Base-by-base conservation (phyloP, 2,329 filamentous ascomycete species). In the Sporothrix dimorphospora region DNA sequence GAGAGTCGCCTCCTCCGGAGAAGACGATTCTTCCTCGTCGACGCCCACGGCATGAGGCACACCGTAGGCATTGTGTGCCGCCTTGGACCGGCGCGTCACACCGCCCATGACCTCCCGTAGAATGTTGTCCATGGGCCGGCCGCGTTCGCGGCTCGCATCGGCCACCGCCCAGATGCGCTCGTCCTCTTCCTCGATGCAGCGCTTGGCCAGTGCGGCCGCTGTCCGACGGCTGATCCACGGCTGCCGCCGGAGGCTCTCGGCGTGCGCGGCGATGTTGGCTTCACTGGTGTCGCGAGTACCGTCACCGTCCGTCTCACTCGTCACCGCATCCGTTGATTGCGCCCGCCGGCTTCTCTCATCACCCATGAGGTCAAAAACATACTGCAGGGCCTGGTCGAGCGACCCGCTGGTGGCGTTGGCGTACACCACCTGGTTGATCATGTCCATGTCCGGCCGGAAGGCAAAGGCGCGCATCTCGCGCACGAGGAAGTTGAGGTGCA, bases 381-480 rank as follows among this genome's bases (percentile, higher is more conserved):
- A 79, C 19, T 71, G 69, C 71, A 83, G 79, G 1, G 81, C 80
- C 16, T 75, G 74, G 65, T 81, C 79, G 40, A 83, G 79, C 30
- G 78, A 76, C 14, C 80, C 78, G 69, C 81, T 77, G 57, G 76
- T 71, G 8, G 79, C 76, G 69, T 77, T 78, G 67, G 79, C 79
- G 40, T 79, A 76, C 38, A 84, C 77, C 5, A 81, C 68, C 67
- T 77, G 75, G 71, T 83, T 76, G 53, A 80, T 77, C 19, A 78
- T 79, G 30, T 71, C 55, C 40, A 71, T 67, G 40, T 78, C 77
- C 1, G 80, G 79, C 68, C 75, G 76, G 11, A 83, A 73, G 19
- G 73, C 76, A 71, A 82, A 81, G 12, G 77, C 75, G 34, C 79
- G 73, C 81, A 83, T 83, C 77, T 83, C 82, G 4, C 77, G 75